phyloP scores from a whole-genome alignment of 2,329 filamentous ascomycete genomes.

The Sporothrix dimorphospora region DNA sequence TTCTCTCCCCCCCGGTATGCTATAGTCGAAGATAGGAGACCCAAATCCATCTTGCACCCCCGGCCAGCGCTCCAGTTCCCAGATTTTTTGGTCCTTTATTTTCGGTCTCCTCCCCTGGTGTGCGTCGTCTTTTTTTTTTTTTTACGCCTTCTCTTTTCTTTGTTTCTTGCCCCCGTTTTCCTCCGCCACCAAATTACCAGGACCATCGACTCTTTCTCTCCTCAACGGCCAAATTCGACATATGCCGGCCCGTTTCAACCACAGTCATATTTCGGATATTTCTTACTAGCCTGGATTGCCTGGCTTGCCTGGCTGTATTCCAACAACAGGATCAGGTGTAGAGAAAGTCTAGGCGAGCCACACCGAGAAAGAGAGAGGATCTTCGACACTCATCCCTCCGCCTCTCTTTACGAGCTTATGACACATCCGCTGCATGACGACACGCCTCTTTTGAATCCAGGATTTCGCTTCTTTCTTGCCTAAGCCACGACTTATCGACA shows the following conservation, averaged over 20 bases:
- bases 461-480: neutral
- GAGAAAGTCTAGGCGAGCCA: neutral
- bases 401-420: constrained; percentile 25
- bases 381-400: neutral
- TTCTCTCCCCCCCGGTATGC: constrained; percentile 14
- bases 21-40: constrained; percentile 11
- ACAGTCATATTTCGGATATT: neutral
- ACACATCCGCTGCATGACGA: constrained; percentile 27
- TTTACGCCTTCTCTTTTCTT: neutral
- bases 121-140: constrained; percentile 5
- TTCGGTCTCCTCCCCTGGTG: neutral
- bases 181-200: constrained; percentile 1
- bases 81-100: neutral
- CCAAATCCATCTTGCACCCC: neutral
- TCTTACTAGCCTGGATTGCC: neutral
- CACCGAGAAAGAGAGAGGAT: neutral
- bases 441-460: constrained; percentile 1
- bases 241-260: neutral
- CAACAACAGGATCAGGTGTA: neutral
- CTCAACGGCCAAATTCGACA: neutral
- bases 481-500: neutral
- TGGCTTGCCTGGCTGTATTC: neutral
- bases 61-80: neutral
- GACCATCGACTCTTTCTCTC: neutral
- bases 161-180: neutral